Percentiles rank a stretch among this genome's conserved stretches.
These are phyloP conservation scores for Hymenoscyphus fraxineus DNA, from an alignment of 2,329 filamentous ascomycete species.

Conservation along the genomic window DNA sequence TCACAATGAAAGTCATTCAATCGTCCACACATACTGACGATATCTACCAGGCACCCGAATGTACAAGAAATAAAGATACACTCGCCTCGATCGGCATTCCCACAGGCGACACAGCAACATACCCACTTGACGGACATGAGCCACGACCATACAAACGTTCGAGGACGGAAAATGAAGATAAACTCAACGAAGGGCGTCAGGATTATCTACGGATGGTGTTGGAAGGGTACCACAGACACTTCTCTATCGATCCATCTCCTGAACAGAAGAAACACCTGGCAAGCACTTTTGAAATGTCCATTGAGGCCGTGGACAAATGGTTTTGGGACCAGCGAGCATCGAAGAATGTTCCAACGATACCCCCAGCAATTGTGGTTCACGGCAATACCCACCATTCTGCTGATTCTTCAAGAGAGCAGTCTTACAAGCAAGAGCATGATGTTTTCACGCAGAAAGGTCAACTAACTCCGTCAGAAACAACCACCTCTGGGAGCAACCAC, in stretches of 20 bases:
- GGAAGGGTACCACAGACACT: background rate
- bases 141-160: background rate
- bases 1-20: background rate
- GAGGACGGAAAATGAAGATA: background rate
- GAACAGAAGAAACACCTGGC: background rate
- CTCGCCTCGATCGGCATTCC: background rate
- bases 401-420: background rate
- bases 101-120: background rate
- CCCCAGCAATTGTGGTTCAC: background rate
- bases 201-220: background rate
- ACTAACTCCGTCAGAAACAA: constrained; percentile 1
- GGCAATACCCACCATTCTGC: background rate
- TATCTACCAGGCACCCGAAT: background rate
- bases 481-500: background rate
- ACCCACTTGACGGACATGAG: background rate
- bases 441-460: background rate
- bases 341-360: background rate
- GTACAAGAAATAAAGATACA: background rate
- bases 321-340: background rate
- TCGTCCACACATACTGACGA: background rate
- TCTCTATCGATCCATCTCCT: background rate
- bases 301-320: background rate
- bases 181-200: background rate
- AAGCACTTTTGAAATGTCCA: background rate
- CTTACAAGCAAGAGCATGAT: background rate